Evolutionary conservation across 345 rosid species (phyloP), one percentile per base, ranked within the genome.

Genomic region (Nasturtium officinale): DNA sequence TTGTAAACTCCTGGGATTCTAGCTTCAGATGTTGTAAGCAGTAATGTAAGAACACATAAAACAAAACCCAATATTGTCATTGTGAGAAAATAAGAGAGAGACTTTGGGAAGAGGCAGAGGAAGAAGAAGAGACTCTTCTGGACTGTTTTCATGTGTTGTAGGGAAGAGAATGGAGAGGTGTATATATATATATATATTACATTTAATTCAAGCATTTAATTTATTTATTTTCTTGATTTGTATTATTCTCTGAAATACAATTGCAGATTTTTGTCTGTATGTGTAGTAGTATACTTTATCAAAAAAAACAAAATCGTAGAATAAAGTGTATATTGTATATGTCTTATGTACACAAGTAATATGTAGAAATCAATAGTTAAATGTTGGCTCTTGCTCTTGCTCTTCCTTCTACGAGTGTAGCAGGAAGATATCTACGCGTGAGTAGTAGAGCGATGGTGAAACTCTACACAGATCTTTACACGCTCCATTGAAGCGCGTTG

Each of bases 1-100:
- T 37, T 13, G 88, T 84, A 91, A 18, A 74, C 84, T 4, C 96
- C 93, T 5, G 97, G 94, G 69, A 89, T 84, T 67, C 90, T 87
- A 26, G 91, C 91, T 62, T 91, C 89, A 60, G 56, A 74, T 1
- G 73, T 15, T 53, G 77, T 25, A 59, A 85, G n/a, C n/a, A n/a
- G 25, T 23, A 23, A 6, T 3, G 78, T 48, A 30, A 81, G 51
- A 37, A 77, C 26, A 29, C 51, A 46, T 20, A 72, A 51, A 6
- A 69, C 23, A 55, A 67, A 35, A 51, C 61, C 58, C 8, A 65
- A 53, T 45, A 71, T 46, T 59, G 56, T 26, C 87, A 84, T 84
- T 38, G 15, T 52, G 18, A 16, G 46, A 46, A 35, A 38, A 38
- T 1, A 11, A 13, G 52, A 67, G 69, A 67, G 42, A 37, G 74